phyloP scores from a whole-genome alignment of 1,284 basidiomycete species.

The Irpex rosettiformis region DNA sequence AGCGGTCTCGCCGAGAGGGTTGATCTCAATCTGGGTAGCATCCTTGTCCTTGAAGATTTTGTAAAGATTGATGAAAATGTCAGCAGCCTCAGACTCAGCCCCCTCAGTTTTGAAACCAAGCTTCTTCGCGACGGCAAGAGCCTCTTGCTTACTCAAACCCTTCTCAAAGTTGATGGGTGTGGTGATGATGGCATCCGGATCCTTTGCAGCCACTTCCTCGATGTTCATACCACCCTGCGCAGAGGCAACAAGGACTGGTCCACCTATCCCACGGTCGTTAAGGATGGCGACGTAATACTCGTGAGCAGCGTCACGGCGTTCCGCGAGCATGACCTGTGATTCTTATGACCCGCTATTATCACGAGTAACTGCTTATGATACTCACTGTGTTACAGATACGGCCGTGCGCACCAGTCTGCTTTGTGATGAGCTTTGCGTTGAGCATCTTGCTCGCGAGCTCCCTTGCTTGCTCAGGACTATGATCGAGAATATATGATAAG shows the following conservation, averaged over 20 bases:
- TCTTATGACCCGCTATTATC: slow-evolving; percentile 10
- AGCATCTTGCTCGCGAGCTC: slow-evolving; percentile 93
- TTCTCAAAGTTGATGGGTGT: slow-evolving; percentile 88
- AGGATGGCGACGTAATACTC: slow-evolving; percentile 99
- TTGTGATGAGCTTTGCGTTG: slow-evolving; percentile 95
- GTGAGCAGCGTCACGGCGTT: slow-evolving; percentile 90
- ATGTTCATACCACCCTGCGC: slow-evolving; percentile 98
- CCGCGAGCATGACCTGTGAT: slow-evolving; percentile 92
- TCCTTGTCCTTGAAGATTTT: slow-evolving; percentile 99
- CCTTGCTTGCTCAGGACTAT: slow-evolving; percentile 84
- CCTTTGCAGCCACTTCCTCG: slow-evolving; percentile 98
- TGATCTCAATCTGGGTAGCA: slow-evolving; percentile 99
- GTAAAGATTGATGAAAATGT: slow-evolving; percentile 94
- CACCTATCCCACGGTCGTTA: slow-evolving; percentile 89
- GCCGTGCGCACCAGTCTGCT: slow-evolving; percentile 94
- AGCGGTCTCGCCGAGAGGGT: slow-evolving; percentile 93
- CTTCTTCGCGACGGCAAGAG: slow-evolving; percentile 81
- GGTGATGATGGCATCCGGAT: slow-evolving; percentile 94
- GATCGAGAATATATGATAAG: slow-evolving; percentile 5
- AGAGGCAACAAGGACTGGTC: slow-evolving; percentile 93
- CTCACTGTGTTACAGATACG: slow-evolving; percentile 92
- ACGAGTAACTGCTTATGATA: slow-evolving; percentile 13
- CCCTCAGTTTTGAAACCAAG: slow-evolving; percentile 82
- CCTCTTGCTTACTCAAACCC: slow-evolving; percentile 76
- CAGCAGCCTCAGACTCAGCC: slow-evolving; percentile 82